Evolutionary conservation across 2,329 filamentous ascomycete species (phyloP).

Genomic region (Scleromitrula shiraiana): DNA sequence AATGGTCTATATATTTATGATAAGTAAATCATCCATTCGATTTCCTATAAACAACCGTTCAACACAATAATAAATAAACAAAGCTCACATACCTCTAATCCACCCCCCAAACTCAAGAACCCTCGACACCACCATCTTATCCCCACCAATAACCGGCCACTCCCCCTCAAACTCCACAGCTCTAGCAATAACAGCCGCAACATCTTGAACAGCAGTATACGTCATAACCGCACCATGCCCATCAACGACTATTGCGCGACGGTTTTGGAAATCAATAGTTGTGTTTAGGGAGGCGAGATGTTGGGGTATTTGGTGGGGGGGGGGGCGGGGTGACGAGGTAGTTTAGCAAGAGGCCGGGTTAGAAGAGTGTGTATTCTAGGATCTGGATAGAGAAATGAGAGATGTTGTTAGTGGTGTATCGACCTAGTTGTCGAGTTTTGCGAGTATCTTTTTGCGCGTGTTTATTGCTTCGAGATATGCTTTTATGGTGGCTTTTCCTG

Average conservation of each 20-base stretch:
- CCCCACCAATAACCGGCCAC: slow-evolving; percentile 30
- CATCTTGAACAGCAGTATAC: slow-evolving; percentile 37
- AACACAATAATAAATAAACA: background rate
- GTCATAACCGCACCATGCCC: slow-evolving; percentile 36
- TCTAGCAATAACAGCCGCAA: slow-evolving; percentile 31
- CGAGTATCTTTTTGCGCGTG: too few species aligned
- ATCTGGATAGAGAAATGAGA: slow-evolving; percentile 26
- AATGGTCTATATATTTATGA: slow-evolving; percentile 21
- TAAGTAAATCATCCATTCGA: too few species aligned
- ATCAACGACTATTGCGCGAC: slow-evolving; percentile 37
- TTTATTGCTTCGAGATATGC: too few species aligned
- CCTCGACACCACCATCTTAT: slow-evolving; percentile 21
- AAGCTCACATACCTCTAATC: slow-evolving; percentile 32
- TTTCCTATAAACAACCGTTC: slow-evolving; percentile 14
- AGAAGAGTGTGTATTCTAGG: slow-evolving; percentile 43
- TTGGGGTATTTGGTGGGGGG: slow-evolving; percentile 35
- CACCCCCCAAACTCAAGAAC: slow-evolving; percentile 34
- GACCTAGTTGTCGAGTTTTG: too few species aligned
- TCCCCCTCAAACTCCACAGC: slow-evolving; percentile 29
- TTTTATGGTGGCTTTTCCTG: too few species aligned
- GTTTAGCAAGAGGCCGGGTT: slow-evolving; percentile 41
- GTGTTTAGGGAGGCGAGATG: slow-evolving; percentile 30
- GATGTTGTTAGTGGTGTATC: background rate
- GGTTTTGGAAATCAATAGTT: slow-evolving; percentile 27
- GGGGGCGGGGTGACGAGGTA: slow-evolving; percentile 40